Evolutionary conservation across 75 land plant species (phyloP).

Genomic region (Selaginella moellendorffii): DNA sequence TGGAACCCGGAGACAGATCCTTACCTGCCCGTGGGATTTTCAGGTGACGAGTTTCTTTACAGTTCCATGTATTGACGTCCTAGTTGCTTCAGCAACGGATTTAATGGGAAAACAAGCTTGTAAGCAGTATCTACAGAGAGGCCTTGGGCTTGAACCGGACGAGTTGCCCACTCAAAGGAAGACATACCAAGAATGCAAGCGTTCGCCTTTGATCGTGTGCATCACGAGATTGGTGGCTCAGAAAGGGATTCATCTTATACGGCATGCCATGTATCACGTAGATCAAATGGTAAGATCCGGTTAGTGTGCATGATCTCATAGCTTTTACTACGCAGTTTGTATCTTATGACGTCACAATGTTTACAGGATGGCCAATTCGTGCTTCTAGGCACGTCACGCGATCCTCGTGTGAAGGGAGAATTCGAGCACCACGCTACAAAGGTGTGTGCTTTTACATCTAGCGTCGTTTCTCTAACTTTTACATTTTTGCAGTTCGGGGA

Average conservation of each 20-base stretch:
- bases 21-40: conserved; percentile 36
- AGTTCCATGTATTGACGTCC: no score
- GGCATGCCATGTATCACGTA: conserved; percentile 36
- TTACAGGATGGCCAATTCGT: conserved; percentile 53
- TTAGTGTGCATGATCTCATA: no score
- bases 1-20: conserved; percentile 53
- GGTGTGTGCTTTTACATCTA: conserved; percentile 21
- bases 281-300: conserved; percentile 34
- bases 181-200: not conserved
- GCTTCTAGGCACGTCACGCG: conserved; percentile 47
- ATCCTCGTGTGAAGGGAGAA: conserved; percentile 36
- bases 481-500: conserved; percentile 19
- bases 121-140: conserved; percentile 52
- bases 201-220: conserved; percentile 41
- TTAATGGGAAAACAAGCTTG: conserved; percentile 37
- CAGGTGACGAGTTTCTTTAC: no score
- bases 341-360: not conserved
- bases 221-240: conserved; percentile 55
- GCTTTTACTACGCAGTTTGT: no score
- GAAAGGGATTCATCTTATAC: conserved; percentile 60
- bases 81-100: conserved; percentile 20
- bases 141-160: conserved; percentile 34
- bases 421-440: conserved; percentile 32
- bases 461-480: no score
- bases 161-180: not conserved